Base-by-base conservation (phyloP, 2,329 filamentous ascomycete genomes). In the Ascochyta rabiei region DNA sequence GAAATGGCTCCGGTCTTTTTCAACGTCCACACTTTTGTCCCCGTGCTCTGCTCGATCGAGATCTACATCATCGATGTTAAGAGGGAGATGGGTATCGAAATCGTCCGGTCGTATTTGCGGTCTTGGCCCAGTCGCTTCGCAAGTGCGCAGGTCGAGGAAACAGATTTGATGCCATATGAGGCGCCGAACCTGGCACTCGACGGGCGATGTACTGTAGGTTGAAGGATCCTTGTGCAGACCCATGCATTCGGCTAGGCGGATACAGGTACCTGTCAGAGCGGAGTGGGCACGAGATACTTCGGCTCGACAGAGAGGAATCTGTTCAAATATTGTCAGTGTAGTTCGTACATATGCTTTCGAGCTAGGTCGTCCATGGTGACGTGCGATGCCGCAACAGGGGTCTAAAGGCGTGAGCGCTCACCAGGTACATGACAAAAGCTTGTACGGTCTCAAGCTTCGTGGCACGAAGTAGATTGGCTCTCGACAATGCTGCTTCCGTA, bases 131-230 rank as follows among this genome's bases (percentile, higher is more conserved):
- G 90, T 89, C 1, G 86, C 84, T 73, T 92, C 89, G 65, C 86
- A 89, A 0, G 89, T 91, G 34, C 88, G 81, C 52, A 91, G 83
- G 68, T 92, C 89, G 8, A 93, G 79, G 69, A 90, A 90, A 72
- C 88, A 91, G 18, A 93, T 80, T 64, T 92, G 89, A 68, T 91
- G 87, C 89, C 89, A 92, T 30, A 91, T 80, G 34, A 91, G 76
- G 4, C 89, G 84, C 12, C 89, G 84, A 3, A 91, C 80, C 48
- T 92, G 88, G 0, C 85, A 86, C 63, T 92, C 89, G 2, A 91
- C 76, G 0, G 89, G 82, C 2, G 81, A 84, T 52, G 89, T 80
- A 1, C 83, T 84, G 64, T 89, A 91, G 9, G 82, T 80, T 38
- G 84, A 82, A 15, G 87, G 87, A 60, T 92, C 89, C 8, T 87